Evolutionary conservation across 1,139 yeast genomes (phyloP), one percentile per base, ranked within the genome.

Genomic region (Candida dubliniensis): DNA sequence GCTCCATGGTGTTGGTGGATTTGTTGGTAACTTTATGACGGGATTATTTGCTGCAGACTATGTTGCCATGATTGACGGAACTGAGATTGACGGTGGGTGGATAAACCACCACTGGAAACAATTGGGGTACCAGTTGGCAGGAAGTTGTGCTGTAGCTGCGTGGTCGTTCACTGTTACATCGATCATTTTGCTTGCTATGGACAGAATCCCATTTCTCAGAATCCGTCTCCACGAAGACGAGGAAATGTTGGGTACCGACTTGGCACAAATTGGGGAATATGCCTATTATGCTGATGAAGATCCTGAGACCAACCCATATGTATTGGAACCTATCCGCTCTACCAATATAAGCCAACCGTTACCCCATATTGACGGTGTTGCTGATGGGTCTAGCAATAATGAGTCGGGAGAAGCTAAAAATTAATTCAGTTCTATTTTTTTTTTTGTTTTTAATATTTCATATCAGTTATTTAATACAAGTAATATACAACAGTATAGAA

Each of bases 1-100:
- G 25, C 72, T 89, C 49, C 98, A 91, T 66, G 97, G 96, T 55
- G 82, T 91, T 52, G 98, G 98, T 63, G 98, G 97, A 44, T 81
- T 86, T 58, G 74, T 80, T 52, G 98, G 98, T 41, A 82, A 89
- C 31, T 71, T 85, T 26, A 66, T 88, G 69, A 91, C 98, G 34
- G 97, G 96, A 58, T 74, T 91, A 52, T 91, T 91, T 63, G 96
- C 97, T 31, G 95, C 96, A 43, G 95, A 90, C 70, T 90, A 91
- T 67, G 81, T 91, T 55, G 85, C 95, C 41, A 90, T 88, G 34
- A 68, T 88, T 47, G 88, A 74, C 53, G 88, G 82, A 45, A 81
- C 84, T 40, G 87, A 82, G 40, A 87, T 88, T 53, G 73, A 61
- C 31, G 96, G 96, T 59, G 98, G 99, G 46, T 91, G 99, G 98